Conservation (phyloP, 2,329 filamentous ascomycete genomes). For the Akanthomyces uredinophilus region DNA sequence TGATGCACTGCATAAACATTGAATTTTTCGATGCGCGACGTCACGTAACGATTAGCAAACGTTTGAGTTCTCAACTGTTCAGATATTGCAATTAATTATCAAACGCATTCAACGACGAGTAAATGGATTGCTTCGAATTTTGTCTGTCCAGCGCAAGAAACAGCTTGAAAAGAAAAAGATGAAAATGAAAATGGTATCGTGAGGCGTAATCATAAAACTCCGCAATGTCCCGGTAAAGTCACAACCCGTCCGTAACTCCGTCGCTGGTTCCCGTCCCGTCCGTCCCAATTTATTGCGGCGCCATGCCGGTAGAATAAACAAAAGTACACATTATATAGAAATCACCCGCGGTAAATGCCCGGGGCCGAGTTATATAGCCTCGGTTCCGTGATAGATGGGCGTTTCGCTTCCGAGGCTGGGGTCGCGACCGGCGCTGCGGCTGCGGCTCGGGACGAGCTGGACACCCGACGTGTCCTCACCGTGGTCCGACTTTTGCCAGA, state of each 20-base stretch:
- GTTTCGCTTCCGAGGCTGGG: constrained; percentile 4
- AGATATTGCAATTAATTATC: too few species aligned
- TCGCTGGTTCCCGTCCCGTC: neutral
- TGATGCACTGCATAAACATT: neutral
- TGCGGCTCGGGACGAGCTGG: neutral
- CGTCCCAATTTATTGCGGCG: neutral
- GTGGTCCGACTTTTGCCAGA: constrained; percentile 6
- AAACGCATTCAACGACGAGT: too few species aligned
- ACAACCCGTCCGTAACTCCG: neutral
- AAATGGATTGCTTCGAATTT: neutral
- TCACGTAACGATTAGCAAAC: neutral
- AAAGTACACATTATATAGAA: neutral
- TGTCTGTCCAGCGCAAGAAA: neutral
- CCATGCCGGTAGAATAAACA: neutral
- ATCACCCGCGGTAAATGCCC: neutral
- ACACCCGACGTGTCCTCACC: neutral
- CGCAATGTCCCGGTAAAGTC: neutral
- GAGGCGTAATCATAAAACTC: neutral
- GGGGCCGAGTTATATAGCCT: neutral
- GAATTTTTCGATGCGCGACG: neutral
- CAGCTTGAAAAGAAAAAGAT: neutral
- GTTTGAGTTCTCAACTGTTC: too few species aligned
- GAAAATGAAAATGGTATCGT: constrained; percentile 3
- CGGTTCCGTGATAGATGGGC: constrained; percentile 1
- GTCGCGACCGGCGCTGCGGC: neutral